These are phyloP conservation scores for Apiospora hydei DNA, from an alignment of 2,329 filamentous ascomycete species.

Conservation along the genomic window DNA sequence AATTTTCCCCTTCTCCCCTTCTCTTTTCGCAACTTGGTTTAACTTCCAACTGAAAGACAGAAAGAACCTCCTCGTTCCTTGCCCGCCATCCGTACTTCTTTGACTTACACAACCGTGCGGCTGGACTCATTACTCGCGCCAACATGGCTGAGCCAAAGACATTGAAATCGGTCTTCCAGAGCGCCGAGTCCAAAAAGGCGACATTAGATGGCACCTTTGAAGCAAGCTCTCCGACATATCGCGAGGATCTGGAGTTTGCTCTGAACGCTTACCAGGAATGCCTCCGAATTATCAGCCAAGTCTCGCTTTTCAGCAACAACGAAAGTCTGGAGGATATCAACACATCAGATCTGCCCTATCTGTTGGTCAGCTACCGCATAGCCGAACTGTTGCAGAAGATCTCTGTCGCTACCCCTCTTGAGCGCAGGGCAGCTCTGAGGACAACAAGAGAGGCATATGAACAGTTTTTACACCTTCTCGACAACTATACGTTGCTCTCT, in stretches of 20 bases:
- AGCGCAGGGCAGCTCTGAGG: slow-evolving; percentile 69
- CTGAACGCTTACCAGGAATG: slow-evolving; percentile 78
- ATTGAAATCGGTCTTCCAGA: slow-evolving; percentile 56
- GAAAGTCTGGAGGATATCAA: slow-evolving; percentile 87
- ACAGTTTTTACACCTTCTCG: slow-evolving; percentile 76
- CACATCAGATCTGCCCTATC: slow-evolving; percentile 84
- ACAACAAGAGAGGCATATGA: slow-evolving; percentile 77
- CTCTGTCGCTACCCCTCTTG: slow-evolving; percentile 56
- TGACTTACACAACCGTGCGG: neutral
- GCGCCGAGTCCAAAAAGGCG: slow-evolving; percentile 59
- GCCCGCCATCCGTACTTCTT: no score
- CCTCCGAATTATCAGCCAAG: slow-evolving; percentile 69
- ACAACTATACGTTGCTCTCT: slow-evolving; percentile 78
- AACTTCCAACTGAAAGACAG: neutral
- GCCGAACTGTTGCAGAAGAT: slow-evolving; percentile 81
- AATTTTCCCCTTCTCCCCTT: neutral
- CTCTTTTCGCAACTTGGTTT: neutral
- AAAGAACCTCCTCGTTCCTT: neutral
- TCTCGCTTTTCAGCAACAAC: slow-evolving; percentile 90
- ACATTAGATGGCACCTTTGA: slow-evolving; percentile 70
- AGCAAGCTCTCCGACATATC: slow-evolving; percentile 70
- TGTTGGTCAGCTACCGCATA: slow-evolving; percentile 78
- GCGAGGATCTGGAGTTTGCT: slow-evolving; percentile 49
- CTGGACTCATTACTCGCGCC: neutral
- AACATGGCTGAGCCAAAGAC: slow-evolving; percentile 53